Percentiles rank a stretch among this genome's conserved stretches.
Evolutionary conservation across 2,329 filamentous ascomycete species (phyloP).

Genomic region (Verticillium longisporum): DNA sequence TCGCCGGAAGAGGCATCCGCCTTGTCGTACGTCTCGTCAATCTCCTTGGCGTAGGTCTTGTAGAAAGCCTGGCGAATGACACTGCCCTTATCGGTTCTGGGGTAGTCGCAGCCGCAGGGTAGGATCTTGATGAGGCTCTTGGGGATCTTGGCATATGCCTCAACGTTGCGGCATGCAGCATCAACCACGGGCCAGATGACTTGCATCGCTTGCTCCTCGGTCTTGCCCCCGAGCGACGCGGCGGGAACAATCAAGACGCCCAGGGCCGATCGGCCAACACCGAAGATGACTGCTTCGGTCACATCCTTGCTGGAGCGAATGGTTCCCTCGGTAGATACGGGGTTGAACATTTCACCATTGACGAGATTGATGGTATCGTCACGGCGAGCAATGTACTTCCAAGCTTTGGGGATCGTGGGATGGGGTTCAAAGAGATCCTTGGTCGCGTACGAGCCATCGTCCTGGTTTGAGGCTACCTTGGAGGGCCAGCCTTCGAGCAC

Average conservation of each 20-base stretch:
- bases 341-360: conserved; percentile 65
- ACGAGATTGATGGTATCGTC: conserved; percentile 56
- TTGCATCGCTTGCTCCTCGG: conserved; percentile 19
- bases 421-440: conserved; percentile 56
- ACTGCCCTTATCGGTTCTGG: conserved; percentile 23
- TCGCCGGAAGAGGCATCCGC: conserved; percentile 15
- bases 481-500: conserved; percentile 29
- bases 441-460: conserved; percentile 55
- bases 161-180: conserved; percentile 19
- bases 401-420: conserved; percentile 41
- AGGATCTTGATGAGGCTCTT: conserved; percentile 43
- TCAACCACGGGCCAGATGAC: conserved; percentile 25
- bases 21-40: conserved; percentile 20
- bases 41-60: conserved; percentile 9
- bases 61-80: conserved; percentile 23
- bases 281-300: conserved; percentile 54
- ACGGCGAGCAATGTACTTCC: conserved; percentile 55
- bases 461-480: conserved; percentile 47
- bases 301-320: conserved; percentile 38
- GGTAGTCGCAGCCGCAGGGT: conserved; percentile 30
- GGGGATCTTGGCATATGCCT: conserved; percentile 30
- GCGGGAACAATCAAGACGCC: conserved; percentile 48
- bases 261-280: conserved; percentile 45
- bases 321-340: conserved; percentile 50
- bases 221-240: conserved; percentile 6